These are phyloP conservation scores for Pythium plurisporium DNA, from an alignment of 352 stramenopile species.

Conservation along the genomic window DNA sequence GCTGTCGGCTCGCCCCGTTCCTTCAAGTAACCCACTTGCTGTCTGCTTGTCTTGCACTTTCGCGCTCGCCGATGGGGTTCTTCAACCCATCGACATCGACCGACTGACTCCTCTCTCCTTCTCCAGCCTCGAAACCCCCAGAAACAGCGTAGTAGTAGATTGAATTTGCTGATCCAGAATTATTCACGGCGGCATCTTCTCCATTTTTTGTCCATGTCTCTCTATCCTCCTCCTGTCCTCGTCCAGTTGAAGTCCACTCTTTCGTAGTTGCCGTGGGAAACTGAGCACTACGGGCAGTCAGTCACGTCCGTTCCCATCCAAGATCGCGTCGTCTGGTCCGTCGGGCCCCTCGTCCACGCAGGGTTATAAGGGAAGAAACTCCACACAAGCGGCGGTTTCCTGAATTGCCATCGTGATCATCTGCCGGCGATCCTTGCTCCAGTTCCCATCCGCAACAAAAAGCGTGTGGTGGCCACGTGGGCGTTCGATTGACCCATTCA, in stretches of 20 bases:
- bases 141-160: conserved; percentile 29
- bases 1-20: not conserved
- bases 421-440: not conserved
- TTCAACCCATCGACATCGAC: conserved; percentile 14
- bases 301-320: no score
- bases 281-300: no score
- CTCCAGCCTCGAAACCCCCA: conserved; percentile 17
- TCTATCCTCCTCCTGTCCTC: not conserved
- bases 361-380: no score
- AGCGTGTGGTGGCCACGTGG: conserved; percentile 20
- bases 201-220: not conserved
- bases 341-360: no score
- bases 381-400: no score
- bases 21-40: not conserved
- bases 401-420: conserved; percentile 4
- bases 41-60: not conserved
- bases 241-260: not conserved
- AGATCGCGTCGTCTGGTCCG: no score
- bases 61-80: conserved; percentile 5
- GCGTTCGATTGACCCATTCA: conserved; percentile 9
- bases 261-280: no score
- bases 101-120: conserved; percentile 6
- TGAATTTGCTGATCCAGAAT: conserved; percentile 24
- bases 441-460: not conserved
- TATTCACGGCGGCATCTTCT: conserved; percentile 14